Percentiles rank a stretch among this genome's conserved stretches.
Evolutionary conservation across 495 filamentous ascomycete species (phyloP).

Genomic region (Penicillium turbatum): DNA sequence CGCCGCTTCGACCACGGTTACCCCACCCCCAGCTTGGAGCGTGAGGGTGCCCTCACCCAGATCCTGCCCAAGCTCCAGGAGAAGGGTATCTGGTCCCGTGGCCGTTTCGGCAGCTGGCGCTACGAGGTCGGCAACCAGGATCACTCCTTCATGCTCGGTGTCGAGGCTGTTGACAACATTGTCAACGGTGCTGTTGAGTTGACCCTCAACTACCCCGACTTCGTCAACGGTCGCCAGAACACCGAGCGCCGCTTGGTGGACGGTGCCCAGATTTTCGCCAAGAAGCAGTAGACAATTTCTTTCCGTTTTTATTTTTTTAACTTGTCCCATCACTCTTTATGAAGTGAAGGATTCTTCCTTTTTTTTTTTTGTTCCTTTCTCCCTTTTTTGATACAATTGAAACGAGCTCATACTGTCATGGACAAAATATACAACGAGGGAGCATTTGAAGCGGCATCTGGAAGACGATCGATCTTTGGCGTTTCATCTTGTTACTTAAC

Average conservation of each 20-base stretch:
- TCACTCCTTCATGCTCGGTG: conserved; percentile 97
- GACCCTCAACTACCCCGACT: conserved; percentile 98
- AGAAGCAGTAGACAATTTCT: conserved; percentile 40
- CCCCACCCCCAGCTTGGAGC: conserved; percentile 90
- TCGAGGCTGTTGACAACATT: conserved; percentile 94
- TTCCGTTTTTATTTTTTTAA: conserved; percentile 11
- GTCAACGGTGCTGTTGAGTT: conserved; percentile 91
- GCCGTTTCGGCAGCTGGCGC: conserved; percentile 96
- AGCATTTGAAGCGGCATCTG: conserved; percentile 35
- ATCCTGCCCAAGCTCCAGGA: conserved; percentile 88
- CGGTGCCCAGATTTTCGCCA: conserved; percentile 60
- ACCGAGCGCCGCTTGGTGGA: conserved; percentile 83
- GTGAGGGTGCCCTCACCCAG: conserved; percentile 89
- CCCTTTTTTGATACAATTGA: conserved; percentile 22
- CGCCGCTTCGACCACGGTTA: conserved; percentile 99
- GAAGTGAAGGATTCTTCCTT: conserved; percentile 2
- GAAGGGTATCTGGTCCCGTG: conserved; percentile 90
- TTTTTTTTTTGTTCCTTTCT: conserved; percentile 1
- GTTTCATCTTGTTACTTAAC: conserved; percentile 30
- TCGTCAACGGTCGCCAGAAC: conserved; percentile 90
- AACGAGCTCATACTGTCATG: conserved; percentile 25
- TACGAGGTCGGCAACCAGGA: conserved; percentile 99
- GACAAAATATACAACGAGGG: conserved; percentile 24
- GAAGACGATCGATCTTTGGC: conserved; percentile 30
- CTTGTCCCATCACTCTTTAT: conserved; percentile 6